Evolutionary conservation across 2,329 filamentous ascomycete genomes (phyloP).

Genomic region (Zymoseptoria tritici): DNA sequence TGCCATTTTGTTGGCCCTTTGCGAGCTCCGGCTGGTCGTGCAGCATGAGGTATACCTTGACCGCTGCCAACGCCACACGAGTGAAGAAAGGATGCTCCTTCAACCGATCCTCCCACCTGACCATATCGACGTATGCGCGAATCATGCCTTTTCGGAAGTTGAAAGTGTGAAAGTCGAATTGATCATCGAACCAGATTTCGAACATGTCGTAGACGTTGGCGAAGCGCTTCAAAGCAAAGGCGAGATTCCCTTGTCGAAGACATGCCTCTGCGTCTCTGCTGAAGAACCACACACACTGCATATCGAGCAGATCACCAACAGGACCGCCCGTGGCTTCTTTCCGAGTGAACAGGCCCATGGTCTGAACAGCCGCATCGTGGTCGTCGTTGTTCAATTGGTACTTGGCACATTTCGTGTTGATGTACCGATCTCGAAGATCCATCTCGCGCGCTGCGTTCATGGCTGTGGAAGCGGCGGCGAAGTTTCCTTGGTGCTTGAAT

Average conservation of each 20-base stretch:
- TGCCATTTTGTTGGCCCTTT: constrained; percentile 61
- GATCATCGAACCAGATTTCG: constrained; percentile 95
- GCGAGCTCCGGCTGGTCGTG: constrained; percentile 64
- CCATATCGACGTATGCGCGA: constrained; percentile 89
- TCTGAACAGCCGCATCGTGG: constrained; percentile 76
- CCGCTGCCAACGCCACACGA: constrained; percentile 71
- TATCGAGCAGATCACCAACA: constrained; percentile 84
- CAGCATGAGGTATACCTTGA: constrained; percentile 72
- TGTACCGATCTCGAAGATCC: constrained; percentile 88
- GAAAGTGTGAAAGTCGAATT: constrained; percentile 98
- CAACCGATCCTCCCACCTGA: constrained; percentile 88
- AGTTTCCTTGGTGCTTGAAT: constrained; percentile 80
- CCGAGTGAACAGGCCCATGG: constrained; percentile 88
- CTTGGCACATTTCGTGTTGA: constrained; percentile 97
- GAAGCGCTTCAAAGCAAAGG: constrained; percentile 85
- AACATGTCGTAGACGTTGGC: constrained; percentile 86
- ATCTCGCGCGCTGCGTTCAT: constrained; percentile 84
- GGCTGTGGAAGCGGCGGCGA: constrained; percentile 68
- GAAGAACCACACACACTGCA: constrained; percentile 97
- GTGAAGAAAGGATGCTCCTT: constrained; percentile 91
- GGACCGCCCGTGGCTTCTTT: constrained; percentile 84
- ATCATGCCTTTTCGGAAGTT: constrained; percentile 96
- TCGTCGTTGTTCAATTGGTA: constrained; percentile 92
- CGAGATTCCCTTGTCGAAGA: constrained; percentile 70
- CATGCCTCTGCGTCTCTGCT: constrained; percentile 92